These are phyloP conservation scores for Haplographium delicatum DNA, from an alignment of 495 filamentous ascomycete species.

Conservation along the genomic window DNA sequence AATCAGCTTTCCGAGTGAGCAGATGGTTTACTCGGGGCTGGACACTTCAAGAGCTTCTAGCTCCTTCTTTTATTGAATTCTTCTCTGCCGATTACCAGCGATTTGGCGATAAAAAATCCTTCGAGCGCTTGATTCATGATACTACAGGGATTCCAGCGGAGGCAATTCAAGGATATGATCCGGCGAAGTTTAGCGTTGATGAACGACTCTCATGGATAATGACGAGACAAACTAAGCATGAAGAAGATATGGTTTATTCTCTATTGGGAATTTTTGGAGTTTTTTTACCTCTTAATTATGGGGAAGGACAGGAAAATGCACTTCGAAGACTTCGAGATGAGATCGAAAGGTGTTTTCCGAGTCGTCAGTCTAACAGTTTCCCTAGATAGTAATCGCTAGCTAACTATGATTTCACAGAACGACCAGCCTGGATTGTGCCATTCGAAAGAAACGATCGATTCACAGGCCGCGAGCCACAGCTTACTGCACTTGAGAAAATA, in stretches of 20 bases:
- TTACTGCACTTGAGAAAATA: constrained; percentile 15
- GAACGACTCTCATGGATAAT: constrained; percentile 32
- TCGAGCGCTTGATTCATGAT: constrained; percentile 9
- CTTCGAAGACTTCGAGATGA: constrained; percentile 9
- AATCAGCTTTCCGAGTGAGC: constrained; percentile 1
- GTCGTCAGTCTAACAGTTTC: no score
- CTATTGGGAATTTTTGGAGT: constrained; percentile 30
- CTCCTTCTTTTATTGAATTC: constrained; percentile 1
- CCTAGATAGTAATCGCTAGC: no score
- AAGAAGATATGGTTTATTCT: constrained; percentile 27
- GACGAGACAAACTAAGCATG: constrained; percentile 24
- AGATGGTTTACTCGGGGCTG: no score
- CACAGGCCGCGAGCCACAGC: constrained; percentile 19
- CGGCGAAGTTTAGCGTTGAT: constrained; percentile 11
- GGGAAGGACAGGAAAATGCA: constrained; percentile 16
- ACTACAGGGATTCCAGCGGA: constrained; percentile 18
- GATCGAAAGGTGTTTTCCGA: no score
- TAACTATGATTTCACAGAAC: no score
- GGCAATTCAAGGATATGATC: constrained; percentile 13
- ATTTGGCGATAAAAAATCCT: constrained; percentile 3
- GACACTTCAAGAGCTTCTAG: constrained; percentile 1
- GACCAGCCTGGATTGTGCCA: no score
- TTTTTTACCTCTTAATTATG: constrained; percentile 26
- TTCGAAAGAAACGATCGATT: constrained; percentile 26
- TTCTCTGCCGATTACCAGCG: constrained; percentile 2